A percentile compares a stretch with the other conserved stretches of the same genome.
phyloP scores from a whole-genome alignment of 2,329 filamentous ascomycete genomes.

The Sphaerulina vaccinii region DNA sequence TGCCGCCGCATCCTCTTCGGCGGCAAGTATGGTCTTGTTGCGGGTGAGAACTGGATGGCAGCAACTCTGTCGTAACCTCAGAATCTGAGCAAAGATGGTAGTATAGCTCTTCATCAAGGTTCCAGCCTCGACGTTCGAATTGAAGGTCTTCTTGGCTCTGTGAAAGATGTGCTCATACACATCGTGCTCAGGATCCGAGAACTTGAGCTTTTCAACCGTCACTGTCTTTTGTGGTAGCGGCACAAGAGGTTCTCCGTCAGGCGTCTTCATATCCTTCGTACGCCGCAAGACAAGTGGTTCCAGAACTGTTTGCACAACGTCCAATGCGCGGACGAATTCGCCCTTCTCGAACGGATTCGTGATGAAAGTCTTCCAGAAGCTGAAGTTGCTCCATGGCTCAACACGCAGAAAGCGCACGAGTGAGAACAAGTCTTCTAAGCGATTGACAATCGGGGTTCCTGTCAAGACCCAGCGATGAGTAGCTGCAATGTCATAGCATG shows the following conservation, averaged over 20 bases:
- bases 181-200: conserved; percentile 79
- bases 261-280: conserved; percentile 98
- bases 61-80: conserved; percentile 88
- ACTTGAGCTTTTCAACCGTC: conserved; percentile 81
- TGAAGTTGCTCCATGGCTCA: conserved; percentile 98
- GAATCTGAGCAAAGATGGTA: conserved; percentile 93
- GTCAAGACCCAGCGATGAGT: conserved; percentile 90
- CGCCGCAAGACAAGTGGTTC: conserved; percentile 92
- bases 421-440: conserved; percentile 90
- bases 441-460: conserved; percentile 94
- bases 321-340: conserved; percentile 86
- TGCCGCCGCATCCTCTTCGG: conserved; percentile 79
- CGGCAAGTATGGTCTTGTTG: conserved; percentile 78
- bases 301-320: conserved; percentile 94
- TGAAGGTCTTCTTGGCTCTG: conserved; percentile 79
- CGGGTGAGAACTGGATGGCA: conserved; percentile 89
- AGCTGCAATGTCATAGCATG: conserved; percentile 85
- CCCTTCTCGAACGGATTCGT: conserved; percentile 95
- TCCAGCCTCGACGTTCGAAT: conserved; percentile 82
- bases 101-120: conserved; percentile 95
- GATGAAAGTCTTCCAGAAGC: conserved; percentile 98
- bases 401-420: conserved; percentile 89
- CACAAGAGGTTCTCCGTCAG: conserved; percentile 77
- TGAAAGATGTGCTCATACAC: conserved; percentile 91
- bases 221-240: conserved; percentile 76